Evolutionary conservation across 441 rosid species (phyloP).

Genomic region (Daphne laureola): DNA sequence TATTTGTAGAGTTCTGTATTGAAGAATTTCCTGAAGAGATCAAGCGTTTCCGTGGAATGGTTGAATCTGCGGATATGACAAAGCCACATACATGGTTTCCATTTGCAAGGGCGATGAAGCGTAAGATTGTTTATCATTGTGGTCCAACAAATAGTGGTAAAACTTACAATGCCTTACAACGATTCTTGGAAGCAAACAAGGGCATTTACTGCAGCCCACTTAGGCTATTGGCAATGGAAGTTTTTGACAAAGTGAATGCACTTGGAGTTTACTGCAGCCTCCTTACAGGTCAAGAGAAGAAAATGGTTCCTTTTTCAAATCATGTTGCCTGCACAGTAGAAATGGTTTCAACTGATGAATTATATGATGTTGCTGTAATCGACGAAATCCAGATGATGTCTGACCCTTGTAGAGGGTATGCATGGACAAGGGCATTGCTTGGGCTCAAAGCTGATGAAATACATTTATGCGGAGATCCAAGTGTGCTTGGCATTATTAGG

Average conservation of each 20-base stretch:
- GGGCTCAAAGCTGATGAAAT: slow-evolving; percentile 92
- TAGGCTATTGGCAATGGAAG: slow-evolving; percentile 95
- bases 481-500: slow-evolving; percentile 71
- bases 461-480: slow-evolving; percentile 95
- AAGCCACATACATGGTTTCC: slow-evolving; percentile 92
- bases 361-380: slow-evolving; percentile 83
- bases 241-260: slow-evolving; percentile 87
- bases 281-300: slow-evolving; percentile 85
- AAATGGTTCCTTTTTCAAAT: slow-evolving; percentile 61
- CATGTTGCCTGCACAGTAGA: slow-evolving; percentile 91
- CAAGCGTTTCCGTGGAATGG: slow-evolving; percentile 49
- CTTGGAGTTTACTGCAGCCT: slow-evolving; percentile 83
- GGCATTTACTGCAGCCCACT: slow-evolving; percentile 94
- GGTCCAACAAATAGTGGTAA: slow-evolving; percentile 97
- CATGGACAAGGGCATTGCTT: slow-evolving; percentile 88
- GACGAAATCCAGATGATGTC: slow-evolving; percentile 96
- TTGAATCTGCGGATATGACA: slow-evolving; percentile 77
- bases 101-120: slow-evolving; percentile 87
- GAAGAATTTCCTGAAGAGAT: slow-evolving; percentile 72
- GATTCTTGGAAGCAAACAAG: slow-evolving; percentile 86
- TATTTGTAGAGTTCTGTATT: slow-evolving; percentile 77
- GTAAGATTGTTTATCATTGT: slow-evolving; percentile 80
- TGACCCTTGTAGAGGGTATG: slow-evolving; percentile 69
- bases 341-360: slow-evolving; percentile 73
- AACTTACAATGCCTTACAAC: slow-evolving; percentile 88